Percentiles rank a stretch among this genome's conserved stretches.
Conservation (phyloP, 768 basidiomycete genomes). For the Phanerochaete carnosa region DNA sequence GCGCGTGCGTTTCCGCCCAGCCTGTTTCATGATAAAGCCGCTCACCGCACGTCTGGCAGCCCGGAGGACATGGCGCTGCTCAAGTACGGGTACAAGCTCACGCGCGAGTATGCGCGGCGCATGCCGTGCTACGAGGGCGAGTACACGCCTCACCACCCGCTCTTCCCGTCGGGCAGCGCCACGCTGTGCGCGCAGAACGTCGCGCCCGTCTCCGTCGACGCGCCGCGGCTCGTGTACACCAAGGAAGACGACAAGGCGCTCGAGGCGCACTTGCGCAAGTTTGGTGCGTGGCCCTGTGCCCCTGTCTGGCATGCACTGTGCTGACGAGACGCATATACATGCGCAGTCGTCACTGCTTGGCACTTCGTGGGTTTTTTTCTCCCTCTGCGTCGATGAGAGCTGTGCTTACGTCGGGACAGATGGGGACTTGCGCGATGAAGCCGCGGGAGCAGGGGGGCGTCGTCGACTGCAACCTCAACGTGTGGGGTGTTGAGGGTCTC, state of each 20-base stretch:
- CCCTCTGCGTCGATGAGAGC: not conserved
- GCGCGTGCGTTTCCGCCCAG: constrained; percentile 33
- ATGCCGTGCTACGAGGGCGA: constrained; percentile 42
- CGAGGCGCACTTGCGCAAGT: constrained; percentile 23
- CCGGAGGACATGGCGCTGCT: constrained; percentile 36
- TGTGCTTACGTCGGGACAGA: constrained; percentile 28
- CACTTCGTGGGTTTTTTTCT: constrained; percentile 27
- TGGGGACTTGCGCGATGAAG: constrained; percentile 71
- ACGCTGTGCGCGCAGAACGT: constrained; percentile 16
- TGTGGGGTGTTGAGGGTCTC: constrained; percentile 55
- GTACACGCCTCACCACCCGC: constrained; percentile 23
- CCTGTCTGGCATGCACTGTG: not conserved
- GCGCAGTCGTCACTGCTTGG: constrained; percentile 28
- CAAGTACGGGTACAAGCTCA: constrained; percentile 52
- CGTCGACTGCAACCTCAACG: constrained; percentile 55
- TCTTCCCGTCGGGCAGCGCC: constrained; percentile 26
- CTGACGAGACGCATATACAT: not conserved
- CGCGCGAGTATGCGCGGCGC: constrained; percentile 52
- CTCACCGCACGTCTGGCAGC: constrained; percentile 9
- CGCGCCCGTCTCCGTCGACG: constrained; percentile 23
- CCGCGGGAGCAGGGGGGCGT: constrained; percentile 56
- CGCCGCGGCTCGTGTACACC: constrained; percentile 30
- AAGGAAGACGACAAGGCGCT: constrained; percentile 33
- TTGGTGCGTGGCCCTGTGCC: constrained; percentile 12
- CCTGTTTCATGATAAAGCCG: not conserved